Evolutionary conservation across 805 yeast genomes (phyloP), one percentile per base, ranked within the genome.

Genomic region (Sugiyamaella chiloensis): DNA sequence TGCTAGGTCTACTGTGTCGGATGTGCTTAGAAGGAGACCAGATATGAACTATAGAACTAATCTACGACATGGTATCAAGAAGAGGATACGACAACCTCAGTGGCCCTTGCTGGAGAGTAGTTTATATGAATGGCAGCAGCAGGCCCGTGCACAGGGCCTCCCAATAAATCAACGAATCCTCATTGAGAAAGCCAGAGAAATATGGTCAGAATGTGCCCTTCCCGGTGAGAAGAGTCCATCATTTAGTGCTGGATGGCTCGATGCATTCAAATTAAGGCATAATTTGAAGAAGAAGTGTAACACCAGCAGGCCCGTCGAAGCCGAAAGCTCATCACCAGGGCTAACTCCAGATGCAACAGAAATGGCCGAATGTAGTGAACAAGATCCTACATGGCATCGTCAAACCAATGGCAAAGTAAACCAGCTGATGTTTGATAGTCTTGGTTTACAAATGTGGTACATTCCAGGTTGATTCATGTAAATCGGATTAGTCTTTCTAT

Each of bases 211-310:
- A 4, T 16, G 21, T 5, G 14, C 37, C 4, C 14, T 12, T 12
- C 37, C 37, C 4, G 37, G 37, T 14, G 37, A 34, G 11, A 34
- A 34, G 20, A 16, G 20, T 16, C 37, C 37, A 9, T 16, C 20
- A 4, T 34, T 34, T 34, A 34, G 37, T 34, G 37, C 37, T 34
- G 37, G 37, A 4, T 34, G 37, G 37, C 37, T 34, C 5, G 37
- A 34, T 34, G 37, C 37, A 5, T 34, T 34, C 20, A 34, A 34
- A 7, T 34, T 34, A 34, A 14, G 37, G 19, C 37, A 34, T 34
- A 34, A 34, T 12, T 19, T 34, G 11, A 34, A 34, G 20, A 34
- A 34, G n/a, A n/a, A n/a, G n/a, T n/a, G n/a, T n/a, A n/a, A n/a
- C n/a, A n/a, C n/a, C n/a, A n/a, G n/a, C n/a, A n/a, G n/a, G n/a